phyloP scores from a whole-genome alignment of 768 basidiomycete genomes.

The Gloeostereum incarnatum region DNA sequence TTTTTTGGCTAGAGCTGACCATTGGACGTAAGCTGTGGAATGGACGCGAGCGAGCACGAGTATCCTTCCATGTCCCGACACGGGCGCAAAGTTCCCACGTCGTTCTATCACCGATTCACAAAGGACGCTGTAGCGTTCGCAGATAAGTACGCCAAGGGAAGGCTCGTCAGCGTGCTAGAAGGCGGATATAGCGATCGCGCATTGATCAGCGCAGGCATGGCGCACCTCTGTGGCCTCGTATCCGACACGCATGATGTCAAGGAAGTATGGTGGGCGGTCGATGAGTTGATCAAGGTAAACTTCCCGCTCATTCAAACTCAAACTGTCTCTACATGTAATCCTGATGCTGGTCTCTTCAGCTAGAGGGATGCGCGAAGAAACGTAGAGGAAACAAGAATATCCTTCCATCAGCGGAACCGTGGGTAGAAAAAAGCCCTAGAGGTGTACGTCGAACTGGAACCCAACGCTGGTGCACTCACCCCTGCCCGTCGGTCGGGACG shows the following conservation, averaged over 20 bases:
- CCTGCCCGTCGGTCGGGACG: slow-evolving; percentile 12
- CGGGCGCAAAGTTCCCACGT: slow-evolving; percentile 76
- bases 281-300: slow-evolving; percentile 51
- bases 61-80: slow-evolving; percentile 88
- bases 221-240: slow-evolving; percentile 66
- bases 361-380: slow-evolving; percentile 59
- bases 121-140: slow-evolving; percentile 60
- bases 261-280: slow-evolving; percentile 55
- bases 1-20: slow-evolving; percentile 1
- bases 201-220: slow-evolving; percentile 74
- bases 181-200: slow-evolving; percentile 94
- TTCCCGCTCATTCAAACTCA: not conserved
- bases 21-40: slow-evolving; percentile 73
- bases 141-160: slow-evolving; percentile 53
- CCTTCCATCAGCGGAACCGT: slow-evolving; percentile 31
- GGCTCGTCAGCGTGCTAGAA: slow-evolving; percentile 83
- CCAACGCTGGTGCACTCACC: slow-evolving; percentile 12
- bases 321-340: not conserved
- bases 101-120: slow-evolving; percentile 82
- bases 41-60: slow-evolving; percentile 94
- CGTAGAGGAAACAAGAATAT: slow-evolving; percentile 41
- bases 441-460: slow-evolving; percentile 37
- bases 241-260: slow-evolving; percentile 20
- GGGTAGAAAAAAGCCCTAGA: slow-evolving; percentile 51
- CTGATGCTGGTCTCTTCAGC: slow-evolving; percentile 23